A percentile compares a stretch with the other conserved stretches of the same genome.
Conservation (phyloP, 495 filamentous ascomycete species). For the Baudoinia panamericana region DNA sequence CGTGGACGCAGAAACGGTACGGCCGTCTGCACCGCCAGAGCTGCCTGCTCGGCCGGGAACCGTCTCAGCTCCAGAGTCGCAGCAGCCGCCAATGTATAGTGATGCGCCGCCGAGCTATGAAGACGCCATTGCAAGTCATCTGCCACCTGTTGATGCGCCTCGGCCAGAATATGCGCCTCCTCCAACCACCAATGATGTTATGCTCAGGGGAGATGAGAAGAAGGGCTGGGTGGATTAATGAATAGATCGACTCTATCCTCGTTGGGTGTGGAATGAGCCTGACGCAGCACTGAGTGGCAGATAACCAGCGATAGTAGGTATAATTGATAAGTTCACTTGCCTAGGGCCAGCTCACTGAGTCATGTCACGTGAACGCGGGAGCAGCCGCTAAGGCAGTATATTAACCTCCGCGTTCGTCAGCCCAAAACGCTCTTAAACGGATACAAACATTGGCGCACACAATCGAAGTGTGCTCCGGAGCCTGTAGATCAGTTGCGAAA, state of each 20-base stretch:
- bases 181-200: constrained; percentile 23
- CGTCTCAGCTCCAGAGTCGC: background rate
- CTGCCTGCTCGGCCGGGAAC: constrained; percentile 2
- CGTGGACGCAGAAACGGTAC: background rate
- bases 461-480: no score
- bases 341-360: no score
- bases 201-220: constrained; percentile 17
- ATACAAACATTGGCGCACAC: no score
- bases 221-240: constrained; percentile 12
- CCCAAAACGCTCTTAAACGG: background rate
- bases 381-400: background rate
- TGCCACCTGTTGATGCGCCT: constrained; percentile 52
- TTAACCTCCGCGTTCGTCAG: constrained; percentile 1
- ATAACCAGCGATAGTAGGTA: no score
- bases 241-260: no score
- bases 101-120: constrained; percentile 35
- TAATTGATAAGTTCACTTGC: no score
- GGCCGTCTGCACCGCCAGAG: background rate
- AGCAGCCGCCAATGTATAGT: constrained; percentile 21
- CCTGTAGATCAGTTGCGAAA: no score
- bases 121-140: constrained; percentile 72
- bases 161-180: constrained; percentile 51
- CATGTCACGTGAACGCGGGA: no score
- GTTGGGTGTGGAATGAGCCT: no score
- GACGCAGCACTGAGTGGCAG: no score